Evolutionary conservation across 352 stramenopile genomes (phyloP), one percentile per base, ranked within the genome.

Genomic region (Phytophthora palmivora): DNA sequence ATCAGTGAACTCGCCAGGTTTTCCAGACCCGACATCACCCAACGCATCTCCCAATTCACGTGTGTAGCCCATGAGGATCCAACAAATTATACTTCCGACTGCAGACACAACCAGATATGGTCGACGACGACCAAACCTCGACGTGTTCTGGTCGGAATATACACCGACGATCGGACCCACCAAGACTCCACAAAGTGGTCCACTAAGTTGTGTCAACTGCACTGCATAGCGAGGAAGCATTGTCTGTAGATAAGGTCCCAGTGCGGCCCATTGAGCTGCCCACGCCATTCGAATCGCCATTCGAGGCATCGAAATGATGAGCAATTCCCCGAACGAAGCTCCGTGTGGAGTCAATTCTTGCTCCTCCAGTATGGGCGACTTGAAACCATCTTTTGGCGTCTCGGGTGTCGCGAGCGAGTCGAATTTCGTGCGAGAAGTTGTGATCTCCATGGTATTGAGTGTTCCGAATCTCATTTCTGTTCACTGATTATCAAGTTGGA

Each of bases 231-330:
- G 44, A 19, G 77, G 73, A 1, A 89, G 44, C 34, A 89, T 62
- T 0, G 73, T 83, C 24, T 76, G 57, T 15, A 89, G 63, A 54
- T 87, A 85, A n/a, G 79, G 79, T 10, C 76, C 77, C 1, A 89
- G 21, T 4, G 77, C 79, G 11, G 75, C 71, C 77, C 78, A 89
- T 39, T 89, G 79, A 5, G 79, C 79, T 4, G 77, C 54, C 79
- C 77, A 89, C 0, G 77, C 75, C 77, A 89, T 87, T 37, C 75
- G 69, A 19, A 89, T 81, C 12, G 77, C 77, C 70, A 89, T 74
- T 4, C 76, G 75, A 11, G 77, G 77, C 46, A 84, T 67, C 15
- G 77, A 84, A 51, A 89, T 74, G 10, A 77, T 47, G 18, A 89
- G 55, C 45, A 89, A 58, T 24, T 56, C 44, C 8, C 42, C 22